Base-by-base conservation (phyloP, 257 asterid genomes). In the Catharanthus roseus region DNA sequence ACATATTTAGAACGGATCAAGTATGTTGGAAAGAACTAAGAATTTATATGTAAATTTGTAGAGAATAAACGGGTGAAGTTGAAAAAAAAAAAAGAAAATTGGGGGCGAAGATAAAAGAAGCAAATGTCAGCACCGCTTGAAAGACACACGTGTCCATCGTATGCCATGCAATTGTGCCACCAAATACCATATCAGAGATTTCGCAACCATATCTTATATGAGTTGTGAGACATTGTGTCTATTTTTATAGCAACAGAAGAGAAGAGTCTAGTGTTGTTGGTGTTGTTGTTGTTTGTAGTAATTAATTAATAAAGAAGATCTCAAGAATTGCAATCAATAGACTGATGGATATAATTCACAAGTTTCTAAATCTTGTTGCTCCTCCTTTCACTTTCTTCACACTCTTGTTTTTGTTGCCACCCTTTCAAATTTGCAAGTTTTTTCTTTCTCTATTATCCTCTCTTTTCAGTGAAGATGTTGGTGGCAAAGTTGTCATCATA, bases 401-500 rank as follows among this genome's bases (percentile, higher is more conserved):
- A 3, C 53, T 65, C 0, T 38, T 42, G 23, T 18, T 65, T 6
- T 65, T 65, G 4, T 65, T 23, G 53, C 69, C 69, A 10, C 69
- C 69, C 0, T 65, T 65, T 26, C 49, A 65, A 41, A 12, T 65
- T 39, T 39, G 0, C 13, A 39, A 65, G 69, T 39, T 39, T n/a
- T 65, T 65, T 16, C 33, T 18, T 24, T 21, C 49, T 6, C n/a
- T 39, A 1, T 24, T 65, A 42, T 3, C n/a, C 69, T 65, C 69
- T 11, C 5, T 41, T 26, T 87, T 84, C 83, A 45, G 75, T 31
- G 97, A 93, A 34, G 87, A 90, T 50, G 74, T 93, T 60, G 74
- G 88, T 79, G 90, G 88, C 5, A 93, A 90, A 66, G 97, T 89
- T 50, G 84, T 90, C 57, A 3, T 90, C 76, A 89, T 90, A 70